Evolutionary conservation across 495 filamentous ascomycete genomes (phyloP), one percentile per base, ranked within the genome.

Genomic region (Neurospora sp.): DNA sequence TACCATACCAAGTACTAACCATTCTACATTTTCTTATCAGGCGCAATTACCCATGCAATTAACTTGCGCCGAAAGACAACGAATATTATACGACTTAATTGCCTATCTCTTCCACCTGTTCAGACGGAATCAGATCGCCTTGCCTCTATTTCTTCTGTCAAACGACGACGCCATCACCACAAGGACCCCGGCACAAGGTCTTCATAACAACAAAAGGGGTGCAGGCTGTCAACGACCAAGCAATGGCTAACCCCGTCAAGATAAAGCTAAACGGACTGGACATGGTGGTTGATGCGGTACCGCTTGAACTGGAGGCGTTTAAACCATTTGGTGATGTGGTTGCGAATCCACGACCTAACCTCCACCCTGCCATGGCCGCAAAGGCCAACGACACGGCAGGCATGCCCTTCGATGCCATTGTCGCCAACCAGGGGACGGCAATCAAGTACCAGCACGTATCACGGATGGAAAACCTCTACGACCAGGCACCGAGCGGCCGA

Each of bases 341-440:
- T 75, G 84, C 88, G 77, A 93, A 93, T 73, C 92, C 92, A 35
- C 84, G 84, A 39, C 86, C 89, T 38, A 78, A 82, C 61, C 74
- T 87, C 59, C 85, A 84, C 69, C 82, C 85, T 42, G 83, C 85
- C 4, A 39, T 68, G 16, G 73, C 73, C 40, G 69, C 70, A n/a
- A 37, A 82, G 80, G 70, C 75, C 84, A 68, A 74, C 78, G 9
- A 73, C 81, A 10, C 71, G 44, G 48, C 74, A 20, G 14, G 75
- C 18, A 74, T 78, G 38, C 79, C 85, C 77, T 70, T 82, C 80
- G 77, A 86, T 82, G 80, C 81, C 74, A 74, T 85, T 7, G 76
- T 78, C 12, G 86, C 93, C 75, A 98, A 98, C 85, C 96, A 99
- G 84, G 90, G 90, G 76, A 91, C 91, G 59, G 95, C 96, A 6